Evolutionary conservation across 2,329 filamentous ascomycete species (phyloP).

Genomic region (Pseudogymnoascus sp.): DNA sequence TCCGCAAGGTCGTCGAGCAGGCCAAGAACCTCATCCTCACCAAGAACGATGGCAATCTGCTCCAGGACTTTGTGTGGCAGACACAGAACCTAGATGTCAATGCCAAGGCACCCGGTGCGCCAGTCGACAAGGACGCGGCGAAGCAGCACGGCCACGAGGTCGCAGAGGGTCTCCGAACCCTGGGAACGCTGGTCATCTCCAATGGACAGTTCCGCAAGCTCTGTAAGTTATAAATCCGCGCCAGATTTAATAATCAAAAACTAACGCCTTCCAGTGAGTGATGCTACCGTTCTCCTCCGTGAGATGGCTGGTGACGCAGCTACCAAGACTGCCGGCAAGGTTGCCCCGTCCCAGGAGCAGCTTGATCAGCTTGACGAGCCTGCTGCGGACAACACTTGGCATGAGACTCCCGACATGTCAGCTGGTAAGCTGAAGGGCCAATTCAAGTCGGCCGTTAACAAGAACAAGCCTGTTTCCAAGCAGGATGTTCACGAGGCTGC

Average conservation of each 20-base stretch:
- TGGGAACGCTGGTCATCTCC: constrained; percentile 83
- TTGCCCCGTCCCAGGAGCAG: constrained; percentile 72
- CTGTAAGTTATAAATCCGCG: constrained; percentile 9
- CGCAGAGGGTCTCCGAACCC: constrained; percentile 74
- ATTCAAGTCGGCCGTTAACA: constrained; percentile 51
- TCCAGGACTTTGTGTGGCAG: constrained; percentile 97
- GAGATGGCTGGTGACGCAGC: constrained; percentile 91
- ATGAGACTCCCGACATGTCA: constrained; percentile 72
- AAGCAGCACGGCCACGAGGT: constrained; percentile 79
- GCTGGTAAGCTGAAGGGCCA: constrained; percentile 62
- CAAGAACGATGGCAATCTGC: constrained; percentile 90
- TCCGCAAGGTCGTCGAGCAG: constrained; percentile 71
- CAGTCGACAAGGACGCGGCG: constrained; percentile 67
- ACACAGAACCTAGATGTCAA: constrained; percentile 65
- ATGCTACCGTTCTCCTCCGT: constrained; percentile 71
- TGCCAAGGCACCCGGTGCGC: constrained; percentile 53
- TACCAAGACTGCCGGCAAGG: constrained; percentile 62
- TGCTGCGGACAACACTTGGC: constrained; percentile 88
- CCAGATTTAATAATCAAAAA: not conserved
- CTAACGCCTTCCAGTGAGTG: constrained; percentile 48
- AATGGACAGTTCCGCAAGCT: constrained; percentile 90
- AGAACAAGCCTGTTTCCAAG: constrained; percentile 40
- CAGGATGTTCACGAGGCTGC: constrained; percentile 55
- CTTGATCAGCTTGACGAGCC: constrained; percentile 72
- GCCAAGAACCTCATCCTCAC: constrained; percentile 78